Evolutionary conservation across 2,329 filamentous ascomycete genomes (phyloP).

Genomic region (Colletotrichum orchidophilum): DNA sequence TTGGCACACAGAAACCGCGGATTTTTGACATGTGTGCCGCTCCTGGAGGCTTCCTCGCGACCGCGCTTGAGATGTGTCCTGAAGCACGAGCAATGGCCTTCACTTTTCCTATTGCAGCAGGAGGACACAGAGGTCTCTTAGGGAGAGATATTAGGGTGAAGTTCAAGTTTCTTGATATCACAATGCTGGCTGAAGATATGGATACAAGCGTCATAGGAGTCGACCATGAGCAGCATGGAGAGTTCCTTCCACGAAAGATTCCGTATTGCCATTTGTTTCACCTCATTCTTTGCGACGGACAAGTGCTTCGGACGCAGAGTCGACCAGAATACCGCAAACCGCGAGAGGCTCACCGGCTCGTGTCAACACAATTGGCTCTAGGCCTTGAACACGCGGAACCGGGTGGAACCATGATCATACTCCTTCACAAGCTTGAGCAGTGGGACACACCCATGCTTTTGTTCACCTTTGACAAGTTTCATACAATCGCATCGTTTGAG

Average conservation of each 20-base stretch:
- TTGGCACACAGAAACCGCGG: no score
- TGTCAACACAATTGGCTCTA: constrained; percentile 51
- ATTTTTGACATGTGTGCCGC: no score
- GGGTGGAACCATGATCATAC: constrained; percentile 60
- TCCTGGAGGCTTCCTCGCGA: no score
- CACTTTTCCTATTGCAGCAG: constrained; percentile 49
- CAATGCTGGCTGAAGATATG: constrained; percentile 59
- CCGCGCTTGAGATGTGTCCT: no score
- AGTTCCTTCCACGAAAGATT: constrained; percentile 41
- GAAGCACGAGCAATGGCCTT: constrained; percentile 45
- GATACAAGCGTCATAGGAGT: constrained; percentile 43
- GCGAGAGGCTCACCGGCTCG: constrained; percentile 49
- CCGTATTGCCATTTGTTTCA: constrained; percentile 46
- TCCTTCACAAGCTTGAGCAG: constrained; percentile 58
- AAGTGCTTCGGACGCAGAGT: constrained; percentile 15
- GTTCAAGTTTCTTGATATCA: constrained; percentile 54
- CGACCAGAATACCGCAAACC: constrained; percentile 43
- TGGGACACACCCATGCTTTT: constrained; percentile 50
- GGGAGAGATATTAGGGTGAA: constrained; percentile 26
- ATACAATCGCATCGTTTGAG: constrained; percentile 55
- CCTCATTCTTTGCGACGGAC: constrained; percentile 57
- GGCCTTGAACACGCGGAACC: constrained; percentile 54
- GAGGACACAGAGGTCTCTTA: constrained; percentile 53
- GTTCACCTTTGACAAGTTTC: constrained; percentile 50
- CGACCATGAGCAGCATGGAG: constrained; percentile 42